Conservation (phyloP, 768 basidiomycete genomes). For the Hydnomerulius pinastri region DNA sequence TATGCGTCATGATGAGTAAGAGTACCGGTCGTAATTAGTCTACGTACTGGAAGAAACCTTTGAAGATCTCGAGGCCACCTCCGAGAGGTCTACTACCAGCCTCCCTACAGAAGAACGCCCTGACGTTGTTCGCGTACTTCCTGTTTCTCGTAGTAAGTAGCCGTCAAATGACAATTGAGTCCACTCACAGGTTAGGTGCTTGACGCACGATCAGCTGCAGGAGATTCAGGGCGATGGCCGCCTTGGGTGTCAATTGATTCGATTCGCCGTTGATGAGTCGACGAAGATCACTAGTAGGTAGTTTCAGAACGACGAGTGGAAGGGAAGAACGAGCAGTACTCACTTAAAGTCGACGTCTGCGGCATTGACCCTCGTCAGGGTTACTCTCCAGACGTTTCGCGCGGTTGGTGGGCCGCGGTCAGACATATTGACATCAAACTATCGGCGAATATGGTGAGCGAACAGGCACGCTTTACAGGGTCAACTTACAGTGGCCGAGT, state of each 20-base stretch:
- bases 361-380: slow-evolving; percentile 40
- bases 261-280: slow-evolving; percentile 25
- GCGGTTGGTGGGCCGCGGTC: slow-evolving; percentile 22
- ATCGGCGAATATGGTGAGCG: not conserved
- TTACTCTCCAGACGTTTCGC: slow-evolving; percentile 34
- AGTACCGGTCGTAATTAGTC: not conserved
- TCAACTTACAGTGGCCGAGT: slow-evolving; percentile 29
- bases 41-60: slow-evolving; percentile 53
- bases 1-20: not conserved
- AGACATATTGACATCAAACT: slow-evolving; percentile 41
- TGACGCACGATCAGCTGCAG: slow-evolving; percentile 53
- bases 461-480: not conserved
- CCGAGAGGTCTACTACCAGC: slow-evolving; percentile 28
- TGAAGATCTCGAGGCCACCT: slow-evolving; percentile 44
- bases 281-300: slow-evolving; percentile 23
- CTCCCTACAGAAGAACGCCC: slow-evolving; percentile 44
- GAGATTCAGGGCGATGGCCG: slow-evolving; percentile 44
- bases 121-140: slow-evolving; percentile 45
- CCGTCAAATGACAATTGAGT: no score
- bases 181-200: slow-evolving; percentile 44
- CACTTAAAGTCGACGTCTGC: slow-evolving; percentile 40
- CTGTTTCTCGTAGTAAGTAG: slow-evolving; percentile 29
- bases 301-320: not conserved
- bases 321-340: slow-evolving; percentile 1
- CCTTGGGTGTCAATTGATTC: slow-evolving; percentile 26